These are phyloP conservation scores for Fusarium buxicola DNA, from an alignment of 2,329 filamentous ascomycete genomes.

Conservation along the genomic window DNA sequence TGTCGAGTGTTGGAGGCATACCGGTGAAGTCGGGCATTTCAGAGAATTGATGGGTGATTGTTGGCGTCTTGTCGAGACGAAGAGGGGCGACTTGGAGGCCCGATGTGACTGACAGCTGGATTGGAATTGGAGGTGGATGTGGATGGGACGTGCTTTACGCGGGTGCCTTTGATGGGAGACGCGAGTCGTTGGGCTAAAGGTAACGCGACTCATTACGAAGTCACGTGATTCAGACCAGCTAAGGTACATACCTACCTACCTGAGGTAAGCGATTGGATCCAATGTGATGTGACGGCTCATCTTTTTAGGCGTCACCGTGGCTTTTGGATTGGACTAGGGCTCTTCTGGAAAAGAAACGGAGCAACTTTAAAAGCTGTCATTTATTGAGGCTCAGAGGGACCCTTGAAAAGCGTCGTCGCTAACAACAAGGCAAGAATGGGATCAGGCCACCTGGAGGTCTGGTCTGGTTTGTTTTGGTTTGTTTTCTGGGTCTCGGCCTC, in stretches of 20 bases:
- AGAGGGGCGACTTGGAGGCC: neutral
- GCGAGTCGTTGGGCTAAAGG: slow-evolving; percentile 26
- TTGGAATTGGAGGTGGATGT: neutral
- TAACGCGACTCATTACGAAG: slow-evolving; percentile 46
- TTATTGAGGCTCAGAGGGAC: neutral
- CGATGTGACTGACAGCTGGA: too few relatives aligned
- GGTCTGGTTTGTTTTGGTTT: slow-evolving; percentile 7
- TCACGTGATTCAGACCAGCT: too few relatives aligned
- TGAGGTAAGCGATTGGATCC: too few relatives aligned
- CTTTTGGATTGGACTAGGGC: slow-evolving; percentile 8
- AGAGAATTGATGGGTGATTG: neutral
- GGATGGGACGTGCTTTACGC: slow-evolving; percentile 34
- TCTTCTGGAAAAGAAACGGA: slow-evolving; percentile 25
- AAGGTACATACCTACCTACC: too few relatives aligned
- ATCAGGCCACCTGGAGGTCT: slow-evolving; percentile 16
- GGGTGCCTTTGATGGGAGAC: slow-evolving; percentile 23
- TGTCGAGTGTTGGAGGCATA: slow-evolving; percentile 9
- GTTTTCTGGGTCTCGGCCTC: slow-evolving; percentile 21
- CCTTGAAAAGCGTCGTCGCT: slow-evolving; percentile 9
- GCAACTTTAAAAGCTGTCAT: slow-evolving; percentile 10
- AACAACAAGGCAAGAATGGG: neutral
- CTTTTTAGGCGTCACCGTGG: slow-evolving; percentile 17
- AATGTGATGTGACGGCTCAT: slow-evolving; percentile 36
- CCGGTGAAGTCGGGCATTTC: slow-evolving; percentile 50
- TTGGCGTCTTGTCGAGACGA: neutral